These are phyloP conservation scores for Globisporangium carolinianum DNA, from an alignment of 352 stramenopile genomes.

Conservation along the genomic window DNA sequence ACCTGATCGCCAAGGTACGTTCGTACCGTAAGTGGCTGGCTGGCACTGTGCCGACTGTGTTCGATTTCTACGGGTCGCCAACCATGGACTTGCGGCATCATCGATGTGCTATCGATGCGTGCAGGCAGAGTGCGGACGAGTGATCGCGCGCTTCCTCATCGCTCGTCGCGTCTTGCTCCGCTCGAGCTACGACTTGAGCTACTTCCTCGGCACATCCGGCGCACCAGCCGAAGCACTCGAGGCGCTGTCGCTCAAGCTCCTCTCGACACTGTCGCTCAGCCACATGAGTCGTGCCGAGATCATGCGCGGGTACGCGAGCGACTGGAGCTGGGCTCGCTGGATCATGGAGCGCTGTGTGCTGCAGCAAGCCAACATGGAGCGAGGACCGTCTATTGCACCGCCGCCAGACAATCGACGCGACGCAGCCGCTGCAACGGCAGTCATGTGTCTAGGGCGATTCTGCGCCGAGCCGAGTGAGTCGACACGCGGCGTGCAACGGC, in stretches of 20 bases:
- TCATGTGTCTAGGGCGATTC: slow-evolving; percentile 12
- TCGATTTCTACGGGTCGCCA: too few species aligned
- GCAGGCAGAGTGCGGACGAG: slow-evolving; percentile 6
- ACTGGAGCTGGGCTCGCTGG: slow-evolving; percentile 11
- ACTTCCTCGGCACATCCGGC: slow-evolving; percentile 8
- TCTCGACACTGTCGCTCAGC: slow-evolving; percentile 5
- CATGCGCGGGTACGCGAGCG: background rate
- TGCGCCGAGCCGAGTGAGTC: slow-evolving; percentile 9
- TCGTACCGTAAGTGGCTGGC: background rate
- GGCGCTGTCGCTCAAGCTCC: slow-evolving; percentile 3
- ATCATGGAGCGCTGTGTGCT: slow-evolving; percentile 7
- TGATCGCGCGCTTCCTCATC: slow-evolving; percentile 12
- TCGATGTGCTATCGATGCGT: background rate
- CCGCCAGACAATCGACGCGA: background rate
- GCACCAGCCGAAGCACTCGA: background rate
- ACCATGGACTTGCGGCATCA: too few species aligned
- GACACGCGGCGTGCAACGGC: background rate
- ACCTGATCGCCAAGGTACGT: slow-evolving; percentile 12
- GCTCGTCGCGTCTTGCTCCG: slow-evolving; percentile 10
- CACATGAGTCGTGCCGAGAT: slow-evolving; percentile 9
- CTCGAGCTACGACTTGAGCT: slow-evolving; percentile 11
- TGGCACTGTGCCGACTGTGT: background rate
- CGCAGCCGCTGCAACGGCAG: background rate
- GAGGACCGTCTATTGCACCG: too few species aligned
- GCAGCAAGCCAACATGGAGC: slow-evolving; percentile 1